Evolutionary conservation across 352 stramenopile species (phyloP).

Genomic region (Phytopythium oedochilum): DNA sequence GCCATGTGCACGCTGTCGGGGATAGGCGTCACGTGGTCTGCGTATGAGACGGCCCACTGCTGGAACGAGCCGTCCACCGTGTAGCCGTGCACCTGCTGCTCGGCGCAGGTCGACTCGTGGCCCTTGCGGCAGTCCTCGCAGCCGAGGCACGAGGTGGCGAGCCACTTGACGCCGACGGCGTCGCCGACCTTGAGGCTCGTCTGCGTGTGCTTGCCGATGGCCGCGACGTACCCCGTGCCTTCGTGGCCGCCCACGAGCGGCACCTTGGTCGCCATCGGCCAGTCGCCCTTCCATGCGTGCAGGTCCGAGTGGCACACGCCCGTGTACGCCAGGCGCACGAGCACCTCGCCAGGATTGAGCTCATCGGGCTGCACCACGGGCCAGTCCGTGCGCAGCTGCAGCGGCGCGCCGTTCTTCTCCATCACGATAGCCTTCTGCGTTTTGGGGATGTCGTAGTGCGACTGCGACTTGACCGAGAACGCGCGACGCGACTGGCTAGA

Average conservation of each 20-base stretch:
- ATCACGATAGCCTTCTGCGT: constrained; percentile 42
- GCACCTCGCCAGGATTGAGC: constrained; percentile 33
- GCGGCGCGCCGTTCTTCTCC: constrained; percentile 24
- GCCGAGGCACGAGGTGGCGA: constrained; percentile 36
- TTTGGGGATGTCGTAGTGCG: constrained; percentile 36
- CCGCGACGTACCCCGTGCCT: constrained; percentile 37
- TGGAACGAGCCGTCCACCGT: constrained; percentile 48
- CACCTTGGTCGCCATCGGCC: constrained; percentile 18
- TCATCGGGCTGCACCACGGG: constrained; percentile 32
- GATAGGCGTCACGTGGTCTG: constrained; percentile 69
- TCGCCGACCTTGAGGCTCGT: constrained; percentile 43
- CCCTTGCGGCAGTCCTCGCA: constrained; percentile 51
- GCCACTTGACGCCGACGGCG: constrained; percentile 38
- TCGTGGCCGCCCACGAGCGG: constrained; percentile 53
- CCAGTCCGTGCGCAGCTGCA: constrained; percentile 39
- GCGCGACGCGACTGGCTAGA: constrained; percentile 12
- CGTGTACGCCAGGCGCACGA: constrained; percentile 44
- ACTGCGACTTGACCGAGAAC: constrained; percentile 34
- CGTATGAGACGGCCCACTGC: constrained; percentile 67
- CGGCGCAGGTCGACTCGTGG: constrained; percentile 36
- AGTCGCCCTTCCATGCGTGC: constrained; percentile 34
- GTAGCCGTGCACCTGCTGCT: constrained; percentile 29
- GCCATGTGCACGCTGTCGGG: constrained; percentile 40
- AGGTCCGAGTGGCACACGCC: constrained; percentile 45
- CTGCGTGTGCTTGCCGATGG: constrained; percentile 30